Evolutionary conservation across 352 stramenopile species (phyloP), one percentile per base, ranked within the genome.

Genomic region (Globisporangium irregulare): DNA sequence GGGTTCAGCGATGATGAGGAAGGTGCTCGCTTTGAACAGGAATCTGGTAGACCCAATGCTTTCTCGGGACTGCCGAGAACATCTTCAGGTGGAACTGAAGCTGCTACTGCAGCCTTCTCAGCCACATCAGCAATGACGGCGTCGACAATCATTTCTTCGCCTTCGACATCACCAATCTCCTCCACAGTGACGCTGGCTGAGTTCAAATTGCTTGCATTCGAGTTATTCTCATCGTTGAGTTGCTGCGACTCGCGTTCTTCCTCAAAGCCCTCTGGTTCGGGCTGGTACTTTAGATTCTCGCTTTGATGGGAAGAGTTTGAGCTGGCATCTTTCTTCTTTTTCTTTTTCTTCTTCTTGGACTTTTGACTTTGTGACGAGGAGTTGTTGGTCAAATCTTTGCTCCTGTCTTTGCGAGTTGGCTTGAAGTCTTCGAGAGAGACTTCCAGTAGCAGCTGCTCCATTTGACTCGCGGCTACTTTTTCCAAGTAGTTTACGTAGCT

Each of bases 401-500:
- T 61, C 55, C 27, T 7, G 18, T 61, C 55, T 25, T 61, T 61
- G 20, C 32, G 14, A 14, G 55, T 61, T 61, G 55, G 29, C 48
- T 50, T 36, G 22, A 51, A 72, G 53, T 79, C 69, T 54, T 87
- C 70, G 10, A 77, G 22, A 9, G 82, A 89, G 1, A 82, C 73
- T 64, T 86, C 85, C 24, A 91, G 74, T 32, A 95, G 65, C 14
- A 95, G 68, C 56, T 79, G 71, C 58, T 93, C 85, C 87, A 95
- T 95, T 83, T 93, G 85, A 20, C 76, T 62, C 8, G 81, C 68
- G 7, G 87, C 85, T 59, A 92, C 71, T 65, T 80, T 82, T 61
- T 95, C 87, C 62, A 92, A 73, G 56, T 90, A 69, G 4, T 34
- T 68, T 6, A 93, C 79, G 53, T 93, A 95, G 60, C 84, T 92